phyloP scores from a whole-genome alignment of 805 yeast genomes.

The Kazachstania kunashirensis region DNA sequence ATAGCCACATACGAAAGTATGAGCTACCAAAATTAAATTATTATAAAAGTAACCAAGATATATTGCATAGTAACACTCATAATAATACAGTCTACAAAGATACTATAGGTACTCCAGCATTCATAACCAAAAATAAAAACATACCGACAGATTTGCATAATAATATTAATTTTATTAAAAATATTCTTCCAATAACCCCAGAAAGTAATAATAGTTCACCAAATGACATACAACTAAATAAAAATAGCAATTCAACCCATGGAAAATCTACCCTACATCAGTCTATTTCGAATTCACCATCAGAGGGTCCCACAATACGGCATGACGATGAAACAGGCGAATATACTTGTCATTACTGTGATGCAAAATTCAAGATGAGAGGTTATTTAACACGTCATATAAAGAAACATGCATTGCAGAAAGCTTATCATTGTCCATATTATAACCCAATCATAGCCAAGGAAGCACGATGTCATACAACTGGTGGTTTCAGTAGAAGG shows the following conservation, averaged over 20 bases:
- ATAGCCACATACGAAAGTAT: too few species aligned
- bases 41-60: too few species aligned
- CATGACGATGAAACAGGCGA: constrained; percentile 10
- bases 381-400: constrained; percentile 88
- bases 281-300: not conserved
- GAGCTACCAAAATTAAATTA: too few species aligned
- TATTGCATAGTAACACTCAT: too few species aligned
- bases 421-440: constrained; percentile 57
- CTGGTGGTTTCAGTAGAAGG: constrained; percentile 83
- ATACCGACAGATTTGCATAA: too few species aligned
- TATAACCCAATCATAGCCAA: constrained; percentile 26
- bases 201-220: constrained; percentile 15
- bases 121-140: too few species aligned
- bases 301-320: too few species aligned
- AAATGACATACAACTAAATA: constrained; percentile 5
- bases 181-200: constrained; percentile 16
- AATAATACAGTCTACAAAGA: too few species aligned
- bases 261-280: not conserved
- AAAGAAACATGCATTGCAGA: constrained; percentile 75
- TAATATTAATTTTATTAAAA: too few species aligned
- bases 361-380: constrained; percentile 67
- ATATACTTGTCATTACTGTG: constrained; percentile 64
- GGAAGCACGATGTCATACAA: constrained; percentile 25
- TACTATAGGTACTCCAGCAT: too few species aligned
- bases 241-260: constrained; percentile 4